Base-by-base conservation (phyloP, 768 basidiomycete species). In the Lactifluus rugatus region DNA sequence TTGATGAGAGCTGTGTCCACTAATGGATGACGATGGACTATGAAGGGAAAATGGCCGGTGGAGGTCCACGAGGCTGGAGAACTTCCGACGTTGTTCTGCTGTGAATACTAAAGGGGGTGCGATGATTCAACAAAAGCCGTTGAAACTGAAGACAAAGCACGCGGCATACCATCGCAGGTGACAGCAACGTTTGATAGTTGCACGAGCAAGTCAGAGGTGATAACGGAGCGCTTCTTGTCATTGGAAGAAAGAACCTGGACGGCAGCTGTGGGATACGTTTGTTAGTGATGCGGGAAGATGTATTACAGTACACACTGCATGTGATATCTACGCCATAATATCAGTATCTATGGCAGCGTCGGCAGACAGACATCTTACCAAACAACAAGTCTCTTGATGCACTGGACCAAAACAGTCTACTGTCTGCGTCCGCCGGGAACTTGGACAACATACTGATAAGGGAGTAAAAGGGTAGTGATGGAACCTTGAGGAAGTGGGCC, bases 401-500 rank as follows among this genome's bases (percentile, higher is more conserved):
- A 37, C 74, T 72, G 46, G 81, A 81, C 85, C 87, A 89, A 66
- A 88, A 89, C 3, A 87, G 82, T 23, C 83, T 77, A 59, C 86
- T 86, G 61, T 90, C 87, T 23, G 80, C 74, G 62, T 90, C 87
- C 25, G 77, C 72, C 1, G 89, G 90, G 71, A 91, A 89, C 71
- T 90, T 92, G 63, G 78, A 79, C 59, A 92, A 67, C 53, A 89
- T 76, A 59, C 85, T 85, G 59, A 83, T 76, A 46, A 93, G 76
- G n/a, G 79, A 81, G 68, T 90, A 81, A 74, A 87, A 91, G 0
- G 90, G 90, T 45, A 93, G 76, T 2, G 81, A 84, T 2, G 89
- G 84, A 26, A 87, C 87, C 73, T 93, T 93, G 65, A 93, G 74
- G 75, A 92, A 93, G 68, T 89, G 90, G 17, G 87, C 84, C 87